A percentile compares a stretch with the other conserved stretches of the same genome.
phyloP scores from a whole-genome alignment of 371 early-diverging fungal genomes.

The Mucor plumbeus region DNA sequence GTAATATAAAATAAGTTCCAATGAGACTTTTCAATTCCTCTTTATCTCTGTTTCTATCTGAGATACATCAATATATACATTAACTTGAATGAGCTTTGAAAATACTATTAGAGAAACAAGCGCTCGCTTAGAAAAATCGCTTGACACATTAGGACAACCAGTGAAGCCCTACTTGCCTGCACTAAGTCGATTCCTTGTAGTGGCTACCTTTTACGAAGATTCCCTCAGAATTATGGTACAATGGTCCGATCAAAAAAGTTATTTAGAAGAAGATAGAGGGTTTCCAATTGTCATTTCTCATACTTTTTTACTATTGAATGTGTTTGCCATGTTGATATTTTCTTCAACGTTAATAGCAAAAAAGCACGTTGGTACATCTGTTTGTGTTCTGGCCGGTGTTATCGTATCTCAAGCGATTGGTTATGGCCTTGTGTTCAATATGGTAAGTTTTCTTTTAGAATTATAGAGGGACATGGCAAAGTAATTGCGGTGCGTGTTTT shows the following conservation, averaged over 20 bases:
- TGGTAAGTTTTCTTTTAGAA: constrained; percentile 30
- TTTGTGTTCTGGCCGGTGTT: constrained; percentile 72
- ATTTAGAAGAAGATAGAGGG: constrained; percentile 23
- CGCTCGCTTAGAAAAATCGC: background rate
- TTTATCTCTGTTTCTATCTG: background rate
- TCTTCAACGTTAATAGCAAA: constrained; percentile 79
- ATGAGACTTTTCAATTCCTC: background rate
- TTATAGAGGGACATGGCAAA: too few relatives aligned
- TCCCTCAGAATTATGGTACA: constrained; percentile 35
- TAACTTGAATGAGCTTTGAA: constrained; percentile 7
- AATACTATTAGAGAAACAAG: constrained; percentile 2
- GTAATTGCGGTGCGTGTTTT: too few relatives aligned
- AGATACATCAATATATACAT: background rate
- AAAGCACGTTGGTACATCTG: constrained; percentile 77
- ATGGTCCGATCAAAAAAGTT: constrained; percentile 35
- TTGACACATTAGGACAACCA: constrained; percentile 16
- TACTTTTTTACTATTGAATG: constrained; percentile 58
- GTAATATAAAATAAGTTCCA: background rate
- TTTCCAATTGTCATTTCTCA: constrained; percentile 21
- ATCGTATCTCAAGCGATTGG: constrained; percentile 83
- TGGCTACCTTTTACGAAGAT: constrained; percentile 46
- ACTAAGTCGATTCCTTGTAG: constrained; percentile 37
- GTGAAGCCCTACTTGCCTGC: constrained; percentile 34
- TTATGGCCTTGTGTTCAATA: constrained; percentile 90
- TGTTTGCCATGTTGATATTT: constrained; percentile 75